These are phyloP conservation scores for Plantago rigida DNA, from an alignment of 305 asterid genomes.

Conservation along the genomic window DNA sequence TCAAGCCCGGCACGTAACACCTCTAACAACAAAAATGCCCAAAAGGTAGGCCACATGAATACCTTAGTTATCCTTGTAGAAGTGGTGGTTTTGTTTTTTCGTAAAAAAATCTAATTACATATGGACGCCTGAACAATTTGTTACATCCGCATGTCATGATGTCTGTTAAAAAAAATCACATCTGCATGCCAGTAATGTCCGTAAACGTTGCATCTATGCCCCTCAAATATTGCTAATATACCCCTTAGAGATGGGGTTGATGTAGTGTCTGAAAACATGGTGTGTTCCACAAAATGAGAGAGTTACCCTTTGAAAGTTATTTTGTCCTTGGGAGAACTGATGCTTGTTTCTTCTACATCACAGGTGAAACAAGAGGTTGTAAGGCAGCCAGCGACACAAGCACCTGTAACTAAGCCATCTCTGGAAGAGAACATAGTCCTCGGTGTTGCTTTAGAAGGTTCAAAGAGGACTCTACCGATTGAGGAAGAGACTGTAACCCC, in stretches of 20 bases:
- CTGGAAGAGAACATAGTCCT: slow-evolving; percentile 87
- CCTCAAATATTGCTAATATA: no score
- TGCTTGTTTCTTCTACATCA: slow-evolving; percentile 26
- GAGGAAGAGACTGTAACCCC: slow-evolving; percentile 50
- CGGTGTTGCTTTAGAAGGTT: slow-evolving; percentile 93
- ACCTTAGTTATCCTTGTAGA: slow-evolving; percentile 25
- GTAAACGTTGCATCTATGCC: no score
- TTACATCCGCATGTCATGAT: no score
- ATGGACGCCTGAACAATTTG: no score
- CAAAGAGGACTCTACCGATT: slow-evolving; percentile 90
- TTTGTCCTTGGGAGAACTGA: neutral
- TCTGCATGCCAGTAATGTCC: no score
- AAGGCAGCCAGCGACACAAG: slow-evolving; percentile 34
- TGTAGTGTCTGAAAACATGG: no score
- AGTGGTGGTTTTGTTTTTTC: neutral
- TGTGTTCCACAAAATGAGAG: no score
- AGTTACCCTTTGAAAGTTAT: slow-evolving; percentile 6
- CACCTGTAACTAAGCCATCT: slow-evolving; percentile 45
- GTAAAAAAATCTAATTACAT: no score
- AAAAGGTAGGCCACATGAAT: slow-evolving; percentile 33
- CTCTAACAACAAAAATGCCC: slow-evolving; percentile 29
- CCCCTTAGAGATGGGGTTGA: no score
- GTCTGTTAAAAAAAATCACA: no score
- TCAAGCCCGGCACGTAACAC: neutral
- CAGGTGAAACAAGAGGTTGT: slow-evolving; percentile 41